phyloP scores from a whole-genome alignment of 345 rosid species.

The Abelmoschus esculentus region DNA sequence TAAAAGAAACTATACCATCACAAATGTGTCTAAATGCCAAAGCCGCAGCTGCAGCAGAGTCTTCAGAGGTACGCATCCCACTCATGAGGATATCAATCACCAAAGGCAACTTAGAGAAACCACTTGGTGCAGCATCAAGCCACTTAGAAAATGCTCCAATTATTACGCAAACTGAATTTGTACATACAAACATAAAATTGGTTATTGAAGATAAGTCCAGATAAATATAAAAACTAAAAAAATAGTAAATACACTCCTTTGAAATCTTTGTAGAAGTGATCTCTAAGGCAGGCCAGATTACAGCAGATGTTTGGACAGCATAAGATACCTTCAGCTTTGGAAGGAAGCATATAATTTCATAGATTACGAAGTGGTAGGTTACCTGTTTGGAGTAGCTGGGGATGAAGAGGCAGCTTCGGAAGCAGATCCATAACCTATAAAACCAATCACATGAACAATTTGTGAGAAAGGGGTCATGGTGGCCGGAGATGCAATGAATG shows the following conservation, averaged over 20 bases:
- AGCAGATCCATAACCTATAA: slow-evolving; percentile 78
- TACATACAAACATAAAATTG: slow-evolving; percentile 10
- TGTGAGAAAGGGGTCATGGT: no score
- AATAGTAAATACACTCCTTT: neutral
- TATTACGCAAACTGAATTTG: slow-evolving; percentile 80
- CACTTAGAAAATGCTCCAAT: slow-evolving; percentile 97
- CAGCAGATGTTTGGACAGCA: neutral
- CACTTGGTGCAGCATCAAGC: slow-evolving; percentile 77
- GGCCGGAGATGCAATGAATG: no score
- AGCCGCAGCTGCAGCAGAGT: slow-evolving; percentile 98
- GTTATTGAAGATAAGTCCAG: slow-evolving; percentile 8
- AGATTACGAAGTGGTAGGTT: slow-evolving; percentile 6
- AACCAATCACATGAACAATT: slow-evolving; percentile 3
- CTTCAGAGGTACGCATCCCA: slow-evolving; percentile 74
- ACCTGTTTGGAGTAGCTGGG: slow-evolving; percentile 95
- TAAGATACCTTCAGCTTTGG: neutral
- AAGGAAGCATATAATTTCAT: neutral
- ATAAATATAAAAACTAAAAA: slow-evolving; percentile 3
- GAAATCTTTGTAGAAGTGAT: neutral
- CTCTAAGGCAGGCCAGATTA: neutral
- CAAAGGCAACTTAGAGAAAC: slow-evolving; percentile 63
- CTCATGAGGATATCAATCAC: slow-evolving; percentile 7
- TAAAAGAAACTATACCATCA: neutral
- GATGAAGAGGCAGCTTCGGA: slow-evolving; percentile 78
- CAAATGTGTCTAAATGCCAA: slow-evolving; percentile 64